Percentiles rank a stretch among this genome's conserved stretches.
Evolutionary conservation across 352 stramenopile genomes (phyloP).

Genomic region (Thraustochytrium sp.): DNA sequence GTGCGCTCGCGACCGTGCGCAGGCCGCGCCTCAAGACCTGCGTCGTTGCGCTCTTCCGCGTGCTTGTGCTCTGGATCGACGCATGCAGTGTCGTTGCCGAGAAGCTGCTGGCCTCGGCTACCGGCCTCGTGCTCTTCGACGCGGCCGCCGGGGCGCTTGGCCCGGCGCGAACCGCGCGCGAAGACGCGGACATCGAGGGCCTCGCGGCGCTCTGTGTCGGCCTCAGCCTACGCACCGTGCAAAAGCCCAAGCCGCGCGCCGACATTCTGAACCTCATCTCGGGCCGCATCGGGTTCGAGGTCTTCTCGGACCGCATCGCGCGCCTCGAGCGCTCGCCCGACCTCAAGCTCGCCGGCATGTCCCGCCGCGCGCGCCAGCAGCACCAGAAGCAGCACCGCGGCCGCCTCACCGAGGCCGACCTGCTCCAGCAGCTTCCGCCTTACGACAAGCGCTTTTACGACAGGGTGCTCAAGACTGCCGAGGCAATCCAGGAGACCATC

Average conservation of each 20-base stretch:
- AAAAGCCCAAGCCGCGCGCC: neutral
- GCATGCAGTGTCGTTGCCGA: neutral
- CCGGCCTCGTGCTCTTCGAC: conserved; percentile 6
- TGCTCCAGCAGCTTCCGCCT: neutral
- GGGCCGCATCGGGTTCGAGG: conserved; percentile 16
- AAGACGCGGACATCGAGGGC: neutral
- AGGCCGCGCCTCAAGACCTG: neutral
- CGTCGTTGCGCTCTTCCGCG: neutral
- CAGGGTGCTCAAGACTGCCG: neutral
- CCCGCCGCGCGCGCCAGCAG: neutral
- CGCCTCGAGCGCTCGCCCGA: neutral
- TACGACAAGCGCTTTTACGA: conserved; percentile 3
- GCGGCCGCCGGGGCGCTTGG: neutral
- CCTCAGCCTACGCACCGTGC: neutral
- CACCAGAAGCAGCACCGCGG: neutral
- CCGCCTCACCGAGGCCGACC: neutral
- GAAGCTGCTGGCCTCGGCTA: neutral
- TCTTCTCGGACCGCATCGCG: conserved; percentile 11
- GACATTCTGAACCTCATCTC: conserved; percentile 21
- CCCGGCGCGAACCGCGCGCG: neutral
- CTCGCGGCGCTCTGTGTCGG: conserved; percentile 13
- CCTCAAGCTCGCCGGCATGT: neutral
- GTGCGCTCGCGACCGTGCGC: neutral
- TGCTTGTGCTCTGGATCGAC: neutral
- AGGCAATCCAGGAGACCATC: neutral